These are phyloP conservation scores for Lathyrus aphaca DNA, from an alignment of 306 rosid genomes.

Conservation along the genomic window DNA sequence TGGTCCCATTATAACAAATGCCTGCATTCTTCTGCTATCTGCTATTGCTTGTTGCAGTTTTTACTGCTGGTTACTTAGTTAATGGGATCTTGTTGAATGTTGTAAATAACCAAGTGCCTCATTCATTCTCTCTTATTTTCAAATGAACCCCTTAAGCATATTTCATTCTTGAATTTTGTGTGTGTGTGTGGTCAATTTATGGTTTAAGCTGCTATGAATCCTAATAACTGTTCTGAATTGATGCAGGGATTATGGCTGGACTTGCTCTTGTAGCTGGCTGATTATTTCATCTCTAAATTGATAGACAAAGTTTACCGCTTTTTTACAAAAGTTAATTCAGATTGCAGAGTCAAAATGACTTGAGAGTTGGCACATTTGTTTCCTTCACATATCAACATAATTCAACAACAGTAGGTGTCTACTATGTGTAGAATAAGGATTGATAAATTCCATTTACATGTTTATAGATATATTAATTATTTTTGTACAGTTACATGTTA, in stretches of 20 bases:
- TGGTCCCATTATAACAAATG: background rate
- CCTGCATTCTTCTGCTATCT: background rate
- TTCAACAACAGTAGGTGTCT: constrained; percentile 44
- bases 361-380: constrained; percentile 25
- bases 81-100: no score
- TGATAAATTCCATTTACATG: constrained; percentile 52
- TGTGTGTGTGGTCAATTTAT: background rate
- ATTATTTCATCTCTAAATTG: constrained; percentile 34
- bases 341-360: constrained; percentile 38
- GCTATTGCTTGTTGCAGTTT: background rate
- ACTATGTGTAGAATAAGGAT: constrained; percentile 57
- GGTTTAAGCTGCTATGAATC: constrained; percentile 3
- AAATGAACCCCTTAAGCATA: no score
- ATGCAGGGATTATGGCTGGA: constrained; percentile 47
- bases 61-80: no score
- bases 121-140: no score
- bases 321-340: constrained; percentile 26
- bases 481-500: constrained; percentile 64
- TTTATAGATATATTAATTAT: constrained; percentile 53
- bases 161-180: constrained; percentile 7
- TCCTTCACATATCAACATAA: constrained; percentile 42
- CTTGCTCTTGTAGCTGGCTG: constrained; percentile 41
- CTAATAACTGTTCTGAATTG: constrained; percentile 28
- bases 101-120: no score
- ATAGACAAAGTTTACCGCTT: constrained; percentile 35